phyloP scores from a whole-genome alignment of 139 green algal species.

The Tetraselmis striata region DNA sequence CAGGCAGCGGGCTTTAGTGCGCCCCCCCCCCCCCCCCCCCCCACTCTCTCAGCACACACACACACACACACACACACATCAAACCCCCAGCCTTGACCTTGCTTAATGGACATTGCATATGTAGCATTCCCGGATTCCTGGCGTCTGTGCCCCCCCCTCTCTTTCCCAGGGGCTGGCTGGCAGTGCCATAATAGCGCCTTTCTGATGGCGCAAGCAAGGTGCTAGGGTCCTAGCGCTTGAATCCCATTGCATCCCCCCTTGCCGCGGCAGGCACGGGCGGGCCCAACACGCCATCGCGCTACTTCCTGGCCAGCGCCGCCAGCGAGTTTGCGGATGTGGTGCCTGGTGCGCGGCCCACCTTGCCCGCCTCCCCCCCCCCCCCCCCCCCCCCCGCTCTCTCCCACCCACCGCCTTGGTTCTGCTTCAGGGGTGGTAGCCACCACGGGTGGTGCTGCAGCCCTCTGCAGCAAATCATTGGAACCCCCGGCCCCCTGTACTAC shows the following conservation, averaged over 20 bases:
- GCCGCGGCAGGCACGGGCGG: neutral
- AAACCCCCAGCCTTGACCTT: neutral
- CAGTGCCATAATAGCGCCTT: too few species aligned
- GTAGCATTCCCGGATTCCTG: neutral
- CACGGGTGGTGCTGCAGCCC: too few species aligned
- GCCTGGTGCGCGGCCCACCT: neutral
- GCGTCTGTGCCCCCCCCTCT: neutral
- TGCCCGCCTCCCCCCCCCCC: neutral
- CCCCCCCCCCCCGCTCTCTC: neutral
- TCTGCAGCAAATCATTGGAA: too few species aligned
- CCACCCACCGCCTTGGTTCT: neutral
- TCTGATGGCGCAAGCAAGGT: neutral
- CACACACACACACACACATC: too few species aligned
- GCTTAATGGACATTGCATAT: neutral
- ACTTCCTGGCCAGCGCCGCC: neutral
- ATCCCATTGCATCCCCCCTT: neutral
- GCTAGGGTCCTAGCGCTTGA: too few species aligned
- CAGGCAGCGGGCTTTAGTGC: neutral
- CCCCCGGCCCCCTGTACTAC: too few species aligned
- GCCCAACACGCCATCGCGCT: neutral
- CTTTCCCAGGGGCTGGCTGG: neutral
- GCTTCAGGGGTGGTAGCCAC: neutral
- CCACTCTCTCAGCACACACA: neutral
- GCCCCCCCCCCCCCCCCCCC: too few species aligned
- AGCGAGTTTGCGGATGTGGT: neutral